phyloP scores from a whole-genome alignment of 345 rosid species.

The Populus nigra region DNA sequence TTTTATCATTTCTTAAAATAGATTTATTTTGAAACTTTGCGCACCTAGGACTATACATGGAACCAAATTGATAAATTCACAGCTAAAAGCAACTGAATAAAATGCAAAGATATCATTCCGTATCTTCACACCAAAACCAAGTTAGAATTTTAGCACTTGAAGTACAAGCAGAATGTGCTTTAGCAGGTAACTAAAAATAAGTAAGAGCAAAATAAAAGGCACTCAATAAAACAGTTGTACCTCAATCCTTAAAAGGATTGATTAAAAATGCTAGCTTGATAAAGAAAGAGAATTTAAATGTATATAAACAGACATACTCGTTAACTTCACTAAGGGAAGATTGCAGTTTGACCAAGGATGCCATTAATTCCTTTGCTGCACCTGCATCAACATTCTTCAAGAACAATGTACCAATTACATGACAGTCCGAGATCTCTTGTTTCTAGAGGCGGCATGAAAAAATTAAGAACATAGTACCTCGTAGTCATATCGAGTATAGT shows the following conservation, averaged over 20 bases:
- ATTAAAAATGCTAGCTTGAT: neutral
- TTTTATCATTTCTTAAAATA: neutral
- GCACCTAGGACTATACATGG: neutral
- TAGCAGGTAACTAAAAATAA: neutral
- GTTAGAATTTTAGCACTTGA: neutral
- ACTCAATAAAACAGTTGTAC: neutral
- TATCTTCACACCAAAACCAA: neutral
- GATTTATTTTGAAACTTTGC: neutral
- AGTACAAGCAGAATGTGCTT: neutral
- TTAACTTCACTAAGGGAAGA: conserved; percentile 78
- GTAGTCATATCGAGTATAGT: conserved; percentile 95
- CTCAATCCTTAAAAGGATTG: neutral
- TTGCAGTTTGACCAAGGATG: conserved; percentile 71
- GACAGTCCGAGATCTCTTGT: conserved; percentile 9
- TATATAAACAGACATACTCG: conserved; percentile 44
- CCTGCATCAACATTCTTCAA: conserved; percentile 89
- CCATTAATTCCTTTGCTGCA: conserved; percentile 90
- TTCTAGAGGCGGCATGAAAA: neutral
- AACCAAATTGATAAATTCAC: neutral
- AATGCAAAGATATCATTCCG: neutral
- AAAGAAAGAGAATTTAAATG: conserved; percentile 3
- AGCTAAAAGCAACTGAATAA: neutral
- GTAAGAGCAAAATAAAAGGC: neutral
- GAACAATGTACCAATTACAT: conserved; percentile 25
- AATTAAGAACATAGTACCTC: conserved; percentile 50